These are phyloP conservation scores for Cutaneotrichosporon sp. DNA, from an alignment of 1,284 basidiomycete species.

Conservation along the genomic window DNA sequence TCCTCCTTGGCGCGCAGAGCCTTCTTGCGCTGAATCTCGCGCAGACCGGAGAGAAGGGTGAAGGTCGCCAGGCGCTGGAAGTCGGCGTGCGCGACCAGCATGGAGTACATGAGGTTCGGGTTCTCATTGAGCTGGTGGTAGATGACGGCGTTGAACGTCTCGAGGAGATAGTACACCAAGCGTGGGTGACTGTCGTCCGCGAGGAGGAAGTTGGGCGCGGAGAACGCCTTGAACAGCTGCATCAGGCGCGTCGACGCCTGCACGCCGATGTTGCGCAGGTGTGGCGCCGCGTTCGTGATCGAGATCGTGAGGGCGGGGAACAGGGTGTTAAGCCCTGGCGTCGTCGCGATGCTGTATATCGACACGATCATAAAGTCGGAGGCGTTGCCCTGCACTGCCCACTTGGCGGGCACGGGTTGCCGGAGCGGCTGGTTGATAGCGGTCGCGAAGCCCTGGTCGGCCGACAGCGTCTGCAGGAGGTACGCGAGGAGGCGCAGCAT, in stretches of 20 bases:
- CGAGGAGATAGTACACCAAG: slow-evolving; percentile 70
- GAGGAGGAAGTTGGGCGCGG: slow-evolving; percentile 82
- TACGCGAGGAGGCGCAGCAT: slow-evolving; percentile 86
- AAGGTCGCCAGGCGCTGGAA: slow-evolving; percentile 89
- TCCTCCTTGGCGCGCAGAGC: slow-evolving; percentile 61
- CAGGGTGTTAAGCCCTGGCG: slow-evolving; percentile 79
- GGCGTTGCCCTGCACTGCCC: slow-evolving; percentile 68
- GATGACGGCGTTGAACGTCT: slow-evolving; percentile 84
- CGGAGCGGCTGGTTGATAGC: slow-evolving; percentile 62
- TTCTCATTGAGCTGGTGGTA: slow-evolving; percentile 69
- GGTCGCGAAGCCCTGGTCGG: slow-evolving; percentile 72
- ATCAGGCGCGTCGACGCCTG: slow-evolving; percentile 78
- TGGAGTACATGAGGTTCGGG: slow-evolving; percentile 81
- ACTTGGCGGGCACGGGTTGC: slow-evolving; percentile 70
- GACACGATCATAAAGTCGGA: slow-evolving; percentile 88
- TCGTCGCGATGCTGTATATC: slow-evolving; percentile 86
- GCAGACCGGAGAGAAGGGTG: slow-evolving; percentile 75
- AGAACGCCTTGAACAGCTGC: slow-evolving; percentile 86
- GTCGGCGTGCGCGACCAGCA: slow-evolving; percentile 74
- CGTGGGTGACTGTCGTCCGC: slow-evolving; percentile 92
- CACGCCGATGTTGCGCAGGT: slow-evolving; percentile 77
- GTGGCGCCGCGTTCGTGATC: slow-evolving; percentile 82
- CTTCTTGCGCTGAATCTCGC: slow-evolving; percentile 76
- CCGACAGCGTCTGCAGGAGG: slow-evolving; percentile 86
- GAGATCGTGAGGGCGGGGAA: slow-evolving; percentile 90